These are phyloP conservation scores for Ormosia emarginata DNA, from an alignment of 306 rosid genomes.

Conservation along the genomic window DNA sequence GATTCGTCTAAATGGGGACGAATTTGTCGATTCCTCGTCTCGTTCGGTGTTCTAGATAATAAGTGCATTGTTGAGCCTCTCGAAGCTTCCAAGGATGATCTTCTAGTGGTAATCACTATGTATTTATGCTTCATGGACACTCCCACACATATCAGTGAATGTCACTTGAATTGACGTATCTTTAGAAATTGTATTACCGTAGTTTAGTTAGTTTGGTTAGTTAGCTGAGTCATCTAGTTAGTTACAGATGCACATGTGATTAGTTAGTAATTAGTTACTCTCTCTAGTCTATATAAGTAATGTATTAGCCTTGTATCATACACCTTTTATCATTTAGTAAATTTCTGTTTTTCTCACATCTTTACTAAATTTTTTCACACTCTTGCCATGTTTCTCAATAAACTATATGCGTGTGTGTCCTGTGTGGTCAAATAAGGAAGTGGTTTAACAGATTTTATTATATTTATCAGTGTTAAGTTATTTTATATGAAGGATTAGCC, in stretches of 20 bases:
- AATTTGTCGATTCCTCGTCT: slow-evolving; percentile 55
- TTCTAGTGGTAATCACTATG: slow-evolving; percentile 67
- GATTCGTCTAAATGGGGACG: slow-evolving; percentile 94
- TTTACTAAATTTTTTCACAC: too few species aligned
- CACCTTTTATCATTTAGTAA: not conserved
- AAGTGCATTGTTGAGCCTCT: slow-evolving; percentile 64
- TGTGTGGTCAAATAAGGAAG: not conserved
- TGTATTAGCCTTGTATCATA: not conserved
- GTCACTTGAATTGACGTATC: not conserved
- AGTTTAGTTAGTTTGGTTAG: not conserved
- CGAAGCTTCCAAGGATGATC: slow-evolving; percentile 82
- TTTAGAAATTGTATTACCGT: not conserved
- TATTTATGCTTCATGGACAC: not conserved
- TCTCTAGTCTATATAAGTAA: not conserved
- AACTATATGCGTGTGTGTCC: not conserved
- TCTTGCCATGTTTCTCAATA: not conserved
- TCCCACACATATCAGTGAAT: not conserved
- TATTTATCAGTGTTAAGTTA: not conserved
- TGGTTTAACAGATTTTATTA: not conserved
- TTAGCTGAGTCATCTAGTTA: not conserved
- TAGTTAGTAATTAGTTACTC: not conserved
- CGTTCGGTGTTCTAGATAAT: slow-evolving; percentile 47
- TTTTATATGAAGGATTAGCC: not conserved
- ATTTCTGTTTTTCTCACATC: not conserved
- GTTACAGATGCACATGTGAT: not conserved